Conservation (phyloP, 495 filamentous ascomycete genomes). For the Neurospora intermedia region DNA sequence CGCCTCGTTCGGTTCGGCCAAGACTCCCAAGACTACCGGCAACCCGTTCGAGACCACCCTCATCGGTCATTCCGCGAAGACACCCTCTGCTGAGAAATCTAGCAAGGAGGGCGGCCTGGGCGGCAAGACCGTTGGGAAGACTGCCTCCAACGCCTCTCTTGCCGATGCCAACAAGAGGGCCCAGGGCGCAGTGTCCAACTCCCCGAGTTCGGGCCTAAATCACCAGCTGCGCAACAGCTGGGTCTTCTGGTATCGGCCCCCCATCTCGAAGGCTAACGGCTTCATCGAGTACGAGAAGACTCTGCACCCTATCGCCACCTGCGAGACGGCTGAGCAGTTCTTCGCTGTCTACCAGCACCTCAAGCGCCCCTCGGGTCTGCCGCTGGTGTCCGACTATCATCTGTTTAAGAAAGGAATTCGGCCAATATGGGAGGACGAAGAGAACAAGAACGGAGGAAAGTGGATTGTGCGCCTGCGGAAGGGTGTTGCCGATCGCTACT, state of each 20-base stretch:
- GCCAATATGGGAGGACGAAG: conserved; percentile 97
- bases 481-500: conserved; percentile 92
- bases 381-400: conserved; percentile 93
- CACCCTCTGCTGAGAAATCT: conserved; percentile 51
- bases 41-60: conserved; percentile 63
- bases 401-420: conserved; percentile 95
- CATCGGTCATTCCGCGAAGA: conserved; percentile 47
- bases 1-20: conserved; percentile 83
- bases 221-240: conserved; percentile 75
- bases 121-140: conserved; percentile 29
- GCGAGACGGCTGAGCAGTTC: conserved; percentile 80
- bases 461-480: conserved; percentile 96
- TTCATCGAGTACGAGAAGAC: conserved; percentile 99
- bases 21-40: conserved; percentile 81
- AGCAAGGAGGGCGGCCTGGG: conserved; percentile 37
- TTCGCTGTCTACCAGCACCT: conserved; percentile 87
- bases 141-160: conserved; percentile 31
- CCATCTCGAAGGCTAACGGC: conserved; percentile 72
- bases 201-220: conserved; percentile 16
- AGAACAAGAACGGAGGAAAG: conserved; percentile 92
- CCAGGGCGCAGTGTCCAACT: conserved; percentile 8
- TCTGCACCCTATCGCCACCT: conserved; percentile 70
- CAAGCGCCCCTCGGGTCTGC: conserved; percentile 76
- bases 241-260: conserved; percentile 95
- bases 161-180: conserved; percentile 25